Conservation (phyloP, 257 asterid species). For the Nicotiana tabacum region DNA sequence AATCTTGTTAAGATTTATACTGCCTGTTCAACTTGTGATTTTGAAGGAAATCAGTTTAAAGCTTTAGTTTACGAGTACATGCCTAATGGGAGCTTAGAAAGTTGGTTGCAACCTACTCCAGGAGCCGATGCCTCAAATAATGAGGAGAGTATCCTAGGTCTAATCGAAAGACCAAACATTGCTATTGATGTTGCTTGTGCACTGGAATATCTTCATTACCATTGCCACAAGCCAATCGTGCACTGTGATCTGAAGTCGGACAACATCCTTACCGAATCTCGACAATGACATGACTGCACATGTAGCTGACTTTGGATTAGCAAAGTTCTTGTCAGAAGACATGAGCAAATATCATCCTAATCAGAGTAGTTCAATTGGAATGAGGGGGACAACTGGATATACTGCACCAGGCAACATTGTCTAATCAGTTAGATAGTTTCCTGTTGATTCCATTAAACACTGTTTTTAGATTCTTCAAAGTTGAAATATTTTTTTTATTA, state of each 20-base stretch:
- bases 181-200: constrained; percentile 9
- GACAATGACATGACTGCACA: neutral
- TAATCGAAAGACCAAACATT: neutral
- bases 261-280: constrained; percentile 3
- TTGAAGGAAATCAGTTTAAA: constrained; percentile 7
- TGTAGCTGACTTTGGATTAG: constrained; percentile 13
- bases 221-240: neutral
- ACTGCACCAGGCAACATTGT: constrained; percentile 10
- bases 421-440: too few relatives aligned
- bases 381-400: constrained; percentile 11
- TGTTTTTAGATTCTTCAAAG: neutral
- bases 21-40: neutral
- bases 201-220: constrained; percentile 8
- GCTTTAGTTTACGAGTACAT: constrained; percentile 10
- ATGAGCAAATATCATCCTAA: too few relatives aligned
- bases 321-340: neutral
- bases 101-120: neutral
- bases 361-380: neutral
- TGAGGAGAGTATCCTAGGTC: neutral
- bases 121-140: neutral
- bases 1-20: too few relatives aligned
- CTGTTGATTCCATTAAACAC: neutral
- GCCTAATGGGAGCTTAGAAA: constrained; percentile 6
- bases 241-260: constrained; percentile 17
- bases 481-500: too few relatives aligned